Percentiles rank a stretch among this genome's conserved stretches.
These are phyloP conservation scores for Veloporphyrellus conicus DNA, from an alignment of 1,284 basidiomycete genomes.

Conservation along the genomic window DNA sequence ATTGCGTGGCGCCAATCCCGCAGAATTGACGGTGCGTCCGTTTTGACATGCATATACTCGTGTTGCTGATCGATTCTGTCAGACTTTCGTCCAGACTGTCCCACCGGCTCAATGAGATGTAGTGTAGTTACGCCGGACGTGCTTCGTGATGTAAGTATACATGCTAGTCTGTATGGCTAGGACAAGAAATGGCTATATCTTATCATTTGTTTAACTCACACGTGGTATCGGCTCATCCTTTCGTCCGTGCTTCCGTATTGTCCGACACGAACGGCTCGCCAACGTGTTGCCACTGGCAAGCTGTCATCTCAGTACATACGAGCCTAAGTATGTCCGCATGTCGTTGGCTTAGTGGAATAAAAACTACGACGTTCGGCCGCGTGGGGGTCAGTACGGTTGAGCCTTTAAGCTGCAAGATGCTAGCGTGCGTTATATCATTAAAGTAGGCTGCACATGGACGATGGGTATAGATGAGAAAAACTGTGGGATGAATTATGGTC, in stretches of 20 bases:
- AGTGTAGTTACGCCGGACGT: background rate
- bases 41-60: background rate
- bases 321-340: too few species aligned
- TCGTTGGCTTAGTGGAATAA: background rate
- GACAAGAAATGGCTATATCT: background rate
- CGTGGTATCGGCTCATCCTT: background rate
- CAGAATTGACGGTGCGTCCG: background rate
- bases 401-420: slow-evolving; percentile 23
- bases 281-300: background rate
- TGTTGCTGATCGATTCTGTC: background rate
- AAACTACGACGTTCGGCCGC: background rate
- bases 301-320: too few species aligned
- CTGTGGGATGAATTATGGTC: slow-evolving; percentile 16
- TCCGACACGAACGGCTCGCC: background rate
- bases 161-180: background rate
- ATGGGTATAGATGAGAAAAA: slow-evolving; percentile 29
- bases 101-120: too few species aligned
- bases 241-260: background rate
- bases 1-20: slow-evolving; percentile 56
- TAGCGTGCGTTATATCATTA: slow-evolving; percentile 29
- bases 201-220: background rate
- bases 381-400: background rate
- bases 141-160: background rate
- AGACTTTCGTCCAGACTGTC: background rate
- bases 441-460: slow-evolving; percentile 24